These are phyloP conservation scores for Tilletiaria anomala DNA, from an alignment of 1,284 basidiomycete species.

Conservation along the genomic window DNA sequence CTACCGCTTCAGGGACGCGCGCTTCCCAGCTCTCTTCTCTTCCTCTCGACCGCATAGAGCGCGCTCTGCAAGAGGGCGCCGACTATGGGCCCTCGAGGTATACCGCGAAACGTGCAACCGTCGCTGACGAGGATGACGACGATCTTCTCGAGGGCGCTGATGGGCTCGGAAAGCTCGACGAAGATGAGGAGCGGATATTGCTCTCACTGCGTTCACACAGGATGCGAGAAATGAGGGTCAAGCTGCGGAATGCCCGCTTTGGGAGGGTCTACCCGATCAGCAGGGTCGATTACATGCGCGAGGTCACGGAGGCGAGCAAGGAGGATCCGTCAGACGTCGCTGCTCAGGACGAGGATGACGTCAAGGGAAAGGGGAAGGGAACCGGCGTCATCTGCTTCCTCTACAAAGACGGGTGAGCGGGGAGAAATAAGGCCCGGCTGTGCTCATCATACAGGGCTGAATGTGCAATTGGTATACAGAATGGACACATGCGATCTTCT, in stretches of 20 bases:
- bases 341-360: slow-evolving; percentile 39
- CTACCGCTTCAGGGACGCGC: slow-evolving; percentile 12
- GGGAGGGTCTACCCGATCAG: slow-evolving; percentile 74
- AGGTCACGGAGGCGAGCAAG: slow-evolving; percentile 84
- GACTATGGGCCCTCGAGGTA: slow-evolving; percentile 27
- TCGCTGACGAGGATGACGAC: slow-evolving; percentile 8
- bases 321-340: slow-evolving; percentile 47
- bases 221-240: slow-evolving; percentile 52
- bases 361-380: slow-evolving; percentile 47
- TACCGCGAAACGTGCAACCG: neutral
- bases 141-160: slow-evolving; percentile 10
- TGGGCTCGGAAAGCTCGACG: slow-evolving; percentile 3
- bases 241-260: slow-evolving; percentile 57
- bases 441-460: too few relatives aligned
- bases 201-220: slow-evolving; percentile 56
- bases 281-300: slow-evolving; percentile 80
- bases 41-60: slow-evolving; percentile 19
- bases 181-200: slow-evolving; percentile 54
- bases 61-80: slow-evolving; percentile 13
- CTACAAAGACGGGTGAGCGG: slow-evolving; percentile 67
- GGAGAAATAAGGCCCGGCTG: too few relatives aligned
- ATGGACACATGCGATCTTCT: slow-evolving; percentile 53
- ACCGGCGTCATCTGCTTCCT: slow-evolving; percentile 76
- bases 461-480: slow-evolving; percentile 6
- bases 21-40: slow-evolving; percentile 16